Percentiles rank a stretch among this genome's conserved stretches.
phyloP scores from a whole-genome alignment of 345 rosid species.

The Leavenworthia alabamica region DNA sequence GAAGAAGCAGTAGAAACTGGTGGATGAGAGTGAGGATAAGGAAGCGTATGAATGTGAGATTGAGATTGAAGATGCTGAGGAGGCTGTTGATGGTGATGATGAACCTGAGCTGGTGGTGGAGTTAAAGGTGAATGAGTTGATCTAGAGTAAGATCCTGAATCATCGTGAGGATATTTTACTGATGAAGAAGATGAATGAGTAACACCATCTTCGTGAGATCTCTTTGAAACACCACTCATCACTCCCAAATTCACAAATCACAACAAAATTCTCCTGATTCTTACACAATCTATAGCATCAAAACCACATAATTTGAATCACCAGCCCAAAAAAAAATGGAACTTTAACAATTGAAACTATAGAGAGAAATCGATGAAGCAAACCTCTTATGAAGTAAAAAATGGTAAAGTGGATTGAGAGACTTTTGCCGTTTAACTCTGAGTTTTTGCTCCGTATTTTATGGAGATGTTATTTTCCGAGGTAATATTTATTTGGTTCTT shows the following conservation, averaged over 20 bases:
- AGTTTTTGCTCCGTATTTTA: no score
- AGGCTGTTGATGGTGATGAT: conserved; percentile 33
- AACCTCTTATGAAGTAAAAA: no score
- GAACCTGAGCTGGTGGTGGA: conserved; percentile 35
- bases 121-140: conserved; percentile 28
- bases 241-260: conserved; percentile 3
- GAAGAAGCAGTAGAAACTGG: conserved; percentile 19
- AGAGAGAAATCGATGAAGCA: no score
- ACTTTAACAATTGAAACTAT: no score
- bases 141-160: conserved; percentile 51
- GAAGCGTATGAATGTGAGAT: conserved; percentile 30
- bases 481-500: no score
- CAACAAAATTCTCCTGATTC: background rate
- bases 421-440: no score
- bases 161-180: conserved; percentile 69
- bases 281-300: conserved; percentile 8
- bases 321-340: no score
- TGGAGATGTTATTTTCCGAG: no score
- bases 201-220: conserved; percentile 76
- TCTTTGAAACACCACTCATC: conserved; percentile 78
- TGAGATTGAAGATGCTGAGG: conserved; percentile 38
- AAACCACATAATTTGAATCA: background rate
- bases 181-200: conserved; percentile 62
- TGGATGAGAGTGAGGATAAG: conserved; percentile 40
- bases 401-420: no score